Percentiles rank a stretch among this genome's conserved stretches.
Conservation (phyloP, 805 yeast genomes). For the Candida yuanshanica region DNA sequence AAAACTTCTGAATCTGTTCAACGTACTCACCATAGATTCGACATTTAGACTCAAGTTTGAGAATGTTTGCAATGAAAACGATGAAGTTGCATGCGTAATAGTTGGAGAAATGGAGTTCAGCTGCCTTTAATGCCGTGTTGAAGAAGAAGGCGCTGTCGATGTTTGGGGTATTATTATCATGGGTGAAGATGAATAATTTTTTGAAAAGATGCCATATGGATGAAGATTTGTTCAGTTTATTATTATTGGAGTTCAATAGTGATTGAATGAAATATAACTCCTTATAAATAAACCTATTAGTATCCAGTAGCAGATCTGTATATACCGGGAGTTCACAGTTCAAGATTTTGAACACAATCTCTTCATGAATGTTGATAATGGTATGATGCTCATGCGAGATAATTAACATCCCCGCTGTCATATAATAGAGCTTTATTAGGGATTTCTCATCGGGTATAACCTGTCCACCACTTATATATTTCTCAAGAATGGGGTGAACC, state of each 20-base stretch:
- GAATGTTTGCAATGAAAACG: conserved; percentile 26
- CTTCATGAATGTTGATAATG: conserved; percentile 26
- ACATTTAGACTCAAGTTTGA: conserved; percentile 3
- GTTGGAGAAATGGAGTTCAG: conserved; percentile 28
- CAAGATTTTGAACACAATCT: conserved; percentile 16
- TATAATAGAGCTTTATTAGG: conserved; percentile 14
- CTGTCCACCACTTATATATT: conserved; percentile 3
- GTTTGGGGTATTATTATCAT: neutral
- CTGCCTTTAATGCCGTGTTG: conserved; percentile 23
- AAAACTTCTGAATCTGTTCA: conserved; percentile 17
- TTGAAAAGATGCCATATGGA: conserved; percentile 32
- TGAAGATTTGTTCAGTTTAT: conserved; percentile 33
- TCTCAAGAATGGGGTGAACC: conserved; percentile 22
- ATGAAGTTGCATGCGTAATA: conserved; percentile 37
- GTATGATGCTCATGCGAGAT: conserved; percentile 33
- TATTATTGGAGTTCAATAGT: conserved; percentile 28
- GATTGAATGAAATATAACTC: conserved; percentile 19
- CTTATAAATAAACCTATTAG: conserved; percentile 9
- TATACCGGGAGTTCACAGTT: neutral
- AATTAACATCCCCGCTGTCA: conserved; percentile 29
- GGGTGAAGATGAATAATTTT: conserved; percentile 19
- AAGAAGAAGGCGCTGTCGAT: conserved; percentile 10
- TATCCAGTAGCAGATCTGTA: conserved; percentile 2
- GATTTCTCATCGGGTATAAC: conserved; percentile 4
- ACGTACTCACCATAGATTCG: neutral